Percentiles rank a stretch among this genome's conserved stretches.
These are phyloP conservation scores for Hirsutella thompsonii DNA, from an alignment of 2,329 filamentous ascomycete species.

Conservation along the genomic window DNA sequence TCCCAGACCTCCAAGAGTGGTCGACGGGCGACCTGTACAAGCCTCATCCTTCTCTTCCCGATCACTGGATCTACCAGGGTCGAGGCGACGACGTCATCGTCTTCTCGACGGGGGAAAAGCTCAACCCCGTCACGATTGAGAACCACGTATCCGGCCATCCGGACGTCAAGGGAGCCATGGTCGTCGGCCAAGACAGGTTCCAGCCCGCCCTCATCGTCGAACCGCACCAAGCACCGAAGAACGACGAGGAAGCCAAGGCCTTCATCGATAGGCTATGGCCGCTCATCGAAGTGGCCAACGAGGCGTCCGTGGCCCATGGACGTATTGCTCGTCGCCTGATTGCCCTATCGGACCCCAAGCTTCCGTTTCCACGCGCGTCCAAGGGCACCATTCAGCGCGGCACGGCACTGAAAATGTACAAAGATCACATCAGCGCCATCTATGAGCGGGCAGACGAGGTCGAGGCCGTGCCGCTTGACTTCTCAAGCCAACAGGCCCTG, in stretches of 20 bases:
- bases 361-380: conserved; percentile 28
- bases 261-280: conserved; percentile 32
- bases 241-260: conserved; percentile 7
- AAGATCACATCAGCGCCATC: conserved; percentile 26
- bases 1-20: conserved; percentile 25
- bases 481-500: conserved; percentile 10
- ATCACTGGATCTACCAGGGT: conserved; percentile 22
- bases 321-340: conserved; percentile 28
- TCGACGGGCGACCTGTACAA: conserved; percentile 31
- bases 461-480: conserved; percentile 6
- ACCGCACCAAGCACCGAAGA: conserved; percentile 17
- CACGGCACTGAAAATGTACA: conserved; percentile 24
- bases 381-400: conserved; percentile 34
- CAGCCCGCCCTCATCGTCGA: conserved; percentile 36
- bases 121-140: conserved; percentile 26
- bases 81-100: conserved; percentile 27
- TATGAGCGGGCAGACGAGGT: conserved; percentile 17
- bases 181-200: conserved; percentile 31
- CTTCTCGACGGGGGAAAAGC: conserved; percentile 26
- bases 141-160: conserved; percentile 15
- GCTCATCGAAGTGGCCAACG: conserved; percentile 26
- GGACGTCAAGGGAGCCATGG: conserved; percentile 15
- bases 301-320: conserved; percentile 29
- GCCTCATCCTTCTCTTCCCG: conserved; percentile 17
- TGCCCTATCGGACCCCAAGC: conserved; percentile 21